Conservation (phyloP, 768 basidiomycete genomes). For the Suillus plorans region DNA sequence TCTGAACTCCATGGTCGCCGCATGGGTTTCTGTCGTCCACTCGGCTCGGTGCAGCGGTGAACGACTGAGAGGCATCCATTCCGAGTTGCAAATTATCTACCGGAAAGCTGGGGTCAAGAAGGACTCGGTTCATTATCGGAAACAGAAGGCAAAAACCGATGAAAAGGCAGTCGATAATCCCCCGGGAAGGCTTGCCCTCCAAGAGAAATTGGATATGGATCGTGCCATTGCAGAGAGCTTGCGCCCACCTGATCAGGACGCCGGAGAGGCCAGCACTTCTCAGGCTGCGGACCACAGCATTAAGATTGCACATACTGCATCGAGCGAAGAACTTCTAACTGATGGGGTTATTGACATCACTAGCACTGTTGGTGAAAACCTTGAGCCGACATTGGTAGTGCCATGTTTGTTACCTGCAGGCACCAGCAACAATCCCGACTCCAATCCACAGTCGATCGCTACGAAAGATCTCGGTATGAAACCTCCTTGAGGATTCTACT, state of each 20-base stretch:
- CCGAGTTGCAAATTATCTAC: slow-evolving; percentile 41
- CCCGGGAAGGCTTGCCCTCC: slow-evolving; percentile 17
- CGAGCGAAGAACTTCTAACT: slow-evolving; percentile 7
- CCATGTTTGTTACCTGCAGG: slow-evolving; percentile 24
- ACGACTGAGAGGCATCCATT: slow-evolving; percentile 32
- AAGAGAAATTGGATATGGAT: slow-evolving; percentile 44
- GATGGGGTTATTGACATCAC: slow-evolving; percentile 11
- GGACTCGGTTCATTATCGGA: too few species aligned
- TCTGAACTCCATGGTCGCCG: slow-evolving; percentile 30
- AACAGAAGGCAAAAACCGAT: slow-evolving; percentile 11
- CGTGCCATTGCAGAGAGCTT: slow-evolving; percentile 50
- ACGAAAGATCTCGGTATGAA: not conserved
- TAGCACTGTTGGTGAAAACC: slow-evolving; percentile 13
- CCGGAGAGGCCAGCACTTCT: slow-evolving; percentile 6
- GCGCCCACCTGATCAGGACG: slow-evolving; percentile 17
- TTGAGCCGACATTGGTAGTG: slow-evolving; percentile 30
- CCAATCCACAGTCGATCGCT: not conserved
- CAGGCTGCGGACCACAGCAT: slow-evolving; percentile 9
- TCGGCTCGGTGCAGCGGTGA: slow-evolving; percentile 12
- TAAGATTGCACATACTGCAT: slow-evolving; percentile 9
- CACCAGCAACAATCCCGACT: too few species aligned
- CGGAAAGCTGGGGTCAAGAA: slow-evolving; percentile 21
- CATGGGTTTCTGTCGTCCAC: slow-evolving; percentile 31
- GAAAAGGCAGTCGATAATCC: slow-evolving; percentile 10
- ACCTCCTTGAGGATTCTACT: not conserved